Conservation (phyloP, 495 filamentous ascomycete genomes). For the Massariosphaeria phaeospora region DNA sequence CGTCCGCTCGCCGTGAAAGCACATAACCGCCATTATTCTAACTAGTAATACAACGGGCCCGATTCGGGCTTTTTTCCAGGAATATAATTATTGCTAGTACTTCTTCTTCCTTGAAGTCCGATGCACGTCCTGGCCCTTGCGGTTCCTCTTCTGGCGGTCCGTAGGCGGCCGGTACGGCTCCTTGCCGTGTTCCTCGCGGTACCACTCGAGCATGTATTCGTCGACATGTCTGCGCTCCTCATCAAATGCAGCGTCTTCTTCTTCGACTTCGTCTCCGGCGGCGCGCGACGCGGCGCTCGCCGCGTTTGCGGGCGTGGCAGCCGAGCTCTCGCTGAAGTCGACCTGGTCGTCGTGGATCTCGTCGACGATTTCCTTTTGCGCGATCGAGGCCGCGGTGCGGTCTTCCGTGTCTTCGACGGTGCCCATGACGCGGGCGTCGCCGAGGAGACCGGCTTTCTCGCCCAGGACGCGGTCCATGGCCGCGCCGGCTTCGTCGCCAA, state of each 20-base stretch:
- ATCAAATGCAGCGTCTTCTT: slow-evolving; percentile 41
- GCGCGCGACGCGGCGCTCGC: slow-evolving; percentile 30
- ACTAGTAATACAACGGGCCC: too few relatives aligned
- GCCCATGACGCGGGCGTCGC: slow-evolving; percentile 64
- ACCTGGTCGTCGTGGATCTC: slow-evolving; percentile 77
- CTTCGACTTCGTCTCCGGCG: slow-evolving; percentile 20
- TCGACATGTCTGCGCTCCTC: slow-evolving; percentile 56
- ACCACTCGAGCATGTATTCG: slow-evolving; percentile 75
- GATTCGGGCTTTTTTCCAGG: too few relatives aligned
- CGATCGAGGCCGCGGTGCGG: slow-evolving; percentile 75
- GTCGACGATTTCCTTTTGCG: slow-evolving; percentile 81
- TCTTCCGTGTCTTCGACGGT: slow-evolving; percentile 92
- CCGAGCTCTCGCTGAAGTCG: slow-evolving; percentile 77
- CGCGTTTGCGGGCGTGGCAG: slow-evolving; percentile 40
- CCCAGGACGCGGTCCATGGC: slow-evolving; percentile 87
- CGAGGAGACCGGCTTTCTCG: slow-evolving; percentile 40
- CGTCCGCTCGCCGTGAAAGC: too few relatives aligned
- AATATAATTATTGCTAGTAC: too few relatives aligned
- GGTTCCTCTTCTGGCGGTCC: slow-evolving; percentile 72
- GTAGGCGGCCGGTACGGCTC: slow-evolving; percentile 72
- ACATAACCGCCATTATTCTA: too few relatives aligned
- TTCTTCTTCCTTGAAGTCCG: slow-evolving; percentile 30
- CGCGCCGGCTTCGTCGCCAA: slow-evolving; percentile 59
- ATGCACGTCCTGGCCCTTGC: slow-evolving; percentile 64
- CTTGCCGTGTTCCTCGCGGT: slow-evolving; percentile 72